Evolutionary conservation across 306 rosid genomes (phyloP).

Genomic region (Cicer yamashitae): DNA sequence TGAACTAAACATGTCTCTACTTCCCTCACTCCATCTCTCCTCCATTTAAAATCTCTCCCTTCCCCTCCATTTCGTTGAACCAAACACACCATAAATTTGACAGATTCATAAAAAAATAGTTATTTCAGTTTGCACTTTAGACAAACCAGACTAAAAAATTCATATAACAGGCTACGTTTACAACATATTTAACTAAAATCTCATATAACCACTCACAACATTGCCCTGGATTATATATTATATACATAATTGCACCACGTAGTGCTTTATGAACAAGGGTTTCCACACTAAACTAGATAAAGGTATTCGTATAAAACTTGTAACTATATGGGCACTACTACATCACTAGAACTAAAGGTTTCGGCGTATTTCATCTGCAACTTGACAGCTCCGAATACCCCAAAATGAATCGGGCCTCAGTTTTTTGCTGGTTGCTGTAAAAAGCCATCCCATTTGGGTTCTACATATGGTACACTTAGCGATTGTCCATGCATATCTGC

Average conservation of each 20-base stretch:
- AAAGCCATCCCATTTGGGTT: constrained; percentile 87
- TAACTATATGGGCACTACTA: constrained; percentile 14
- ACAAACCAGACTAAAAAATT: no score
- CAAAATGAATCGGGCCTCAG: constrained; percentile 80
- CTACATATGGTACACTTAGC: constrained; percentile 74
- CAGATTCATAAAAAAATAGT: not conserved
- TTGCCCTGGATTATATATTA: not conserved
- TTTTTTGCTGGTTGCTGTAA: constrained; percentile 69
- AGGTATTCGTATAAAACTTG: constrained; percentile 7
- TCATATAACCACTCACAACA: not conserved
- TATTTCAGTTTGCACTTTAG: not conserved
- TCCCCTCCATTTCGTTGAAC: no score
- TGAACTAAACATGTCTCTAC: no score
- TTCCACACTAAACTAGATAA: constrained; percentile 25
- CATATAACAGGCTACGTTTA: no score
- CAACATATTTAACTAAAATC: not conserved
- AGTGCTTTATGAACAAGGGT: constrained; percentile 20
- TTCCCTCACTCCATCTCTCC: no score
- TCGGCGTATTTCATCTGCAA: constrained; percentile 61
- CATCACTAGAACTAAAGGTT: constrained; percentile 32
- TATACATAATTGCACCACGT: constrained; percentile 13
- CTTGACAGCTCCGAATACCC: constrained; percentile 84
- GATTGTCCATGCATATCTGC: constrained; percentile 91
- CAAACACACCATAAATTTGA: not conserved
- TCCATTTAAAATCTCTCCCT: no score